Evolutionary conservation across 2,329 filamentous ascomycete species (phyloP).

Genomic region (Fusarium chlamydosporum): DNA sequence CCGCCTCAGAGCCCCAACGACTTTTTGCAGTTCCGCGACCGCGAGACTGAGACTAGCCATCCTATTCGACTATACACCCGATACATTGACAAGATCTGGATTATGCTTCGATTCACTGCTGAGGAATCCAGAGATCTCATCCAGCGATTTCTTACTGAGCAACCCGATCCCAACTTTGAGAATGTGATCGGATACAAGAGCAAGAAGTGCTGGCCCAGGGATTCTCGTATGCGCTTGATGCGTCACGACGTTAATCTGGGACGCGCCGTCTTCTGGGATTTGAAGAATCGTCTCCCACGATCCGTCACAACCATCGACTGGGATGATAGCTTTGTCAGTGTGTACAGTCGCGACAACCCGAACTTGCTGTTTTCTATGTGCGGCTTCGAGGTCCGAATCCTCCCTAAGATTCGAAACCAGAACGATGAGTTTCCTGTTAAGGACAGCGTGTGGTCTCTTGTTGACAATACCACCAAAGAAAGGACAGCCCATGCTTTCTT

Average conservation of each 20-base stretch:
- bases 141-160: conserved; percentile 96
- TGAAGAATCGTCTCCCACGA: conserved; percentile 95
- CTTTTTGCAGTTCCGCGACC: conserved; percentile 96
- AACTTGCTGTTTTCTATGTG: conserved; percentile 98
- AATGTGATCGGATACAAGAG: conserved; percentile 99
- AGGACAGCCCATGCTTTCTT: conserved; percentile 97
- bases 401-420: conserved; percentile 94
- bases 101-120: conserved; percentile 92
- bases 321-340: conserved; percentile 98
- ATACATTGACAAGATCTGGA: conserved; percentile 99
- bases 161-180: conserved; percentile 98
- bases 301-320: conserved; percentile 98
- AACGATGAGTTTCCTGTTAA: conserved; percentile 98
- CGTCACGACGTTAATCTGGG: conserved; percentile 98
- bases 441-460: conserved; percentile 97
- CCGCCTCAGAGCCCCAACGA: conserved; percentile 95
- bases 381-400: conserved; percentile 95
- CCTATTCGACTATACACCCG: conserved; percentile 97
- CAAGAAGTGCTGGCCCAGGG: conserved; percentile 99
- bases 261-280: conserved; percentile 97
- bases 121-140: conserved; percentile 97
- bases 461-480: conserved; percentile 97
- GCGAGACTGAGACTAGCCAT: conserved; percentile 91
- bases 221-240: conserved; percentile 98
- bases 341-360: conserved; percentile 98